Percentiles rank a stretch among this genome's conserved stretches.
Conservation (phyloP, 306 rosid genomes). For the Astragalus membranaceus region DNA sequence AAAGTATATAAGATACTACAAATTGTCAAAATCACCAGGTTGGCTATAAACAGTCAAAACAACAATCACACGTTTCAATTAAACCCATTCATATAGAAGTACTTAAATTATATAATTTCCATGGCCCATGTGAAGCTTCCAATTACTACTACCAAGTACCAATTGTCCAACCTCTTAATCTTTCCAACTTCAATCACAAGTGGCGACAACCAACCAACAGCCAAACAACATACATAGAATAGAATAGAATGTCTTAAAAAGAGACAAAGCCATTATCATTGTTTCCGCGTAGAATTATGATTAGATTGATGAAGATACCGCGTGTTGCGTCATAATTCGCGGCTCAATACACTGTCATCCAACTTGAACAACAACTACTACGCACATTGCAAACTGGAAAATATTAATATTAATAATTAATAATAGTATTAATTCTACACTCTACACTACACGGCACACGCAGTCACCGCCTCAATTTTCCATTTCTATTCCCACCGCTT, state of each 20-base stretch:
- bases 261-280: conserved; percentile 3
- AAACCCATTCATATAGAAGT: too few species aligned
- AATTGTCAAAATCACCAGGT: not conserved
- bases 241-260: conserved; percentile 25
- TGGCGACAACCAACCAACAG: not conserved
- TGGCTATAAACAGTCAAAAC: not conserved
- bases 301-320: conserved; percentile 38
- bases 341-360: conserved; percentile 29
- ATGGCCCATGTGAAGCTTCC: not conserved
- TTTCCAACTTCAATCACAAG: not conserved
- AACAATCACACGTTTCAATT: not conserved
- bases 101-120: not conserved
- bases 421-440: not conserved
- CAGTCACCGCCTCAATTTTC: conserved; percentile 16
- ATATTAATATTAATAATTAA: not conserved
- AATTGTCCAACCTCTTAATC: not conserved
- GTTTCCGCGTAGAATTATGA: conserved; percentile 40
- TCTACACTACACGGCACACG: conserved; percentile 8
- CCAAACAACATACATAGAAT: not conserved
- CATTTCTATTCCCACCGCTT: conserved; percentile 8
- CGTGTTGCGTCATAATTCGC: conserved; percentile 57
- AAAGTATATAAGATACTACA: not conserved
- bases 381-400: conserved; percentile 3
- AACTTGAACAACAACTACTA: conserved; percentile 14
- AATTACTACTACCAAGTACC: not conserved